Evolutionary conservation across 2,329 filamentous ascomycete genomes (phyloP), one percentile per base, ranked within the genome.

Genomic region (Venturia oleaginea): DNA sequence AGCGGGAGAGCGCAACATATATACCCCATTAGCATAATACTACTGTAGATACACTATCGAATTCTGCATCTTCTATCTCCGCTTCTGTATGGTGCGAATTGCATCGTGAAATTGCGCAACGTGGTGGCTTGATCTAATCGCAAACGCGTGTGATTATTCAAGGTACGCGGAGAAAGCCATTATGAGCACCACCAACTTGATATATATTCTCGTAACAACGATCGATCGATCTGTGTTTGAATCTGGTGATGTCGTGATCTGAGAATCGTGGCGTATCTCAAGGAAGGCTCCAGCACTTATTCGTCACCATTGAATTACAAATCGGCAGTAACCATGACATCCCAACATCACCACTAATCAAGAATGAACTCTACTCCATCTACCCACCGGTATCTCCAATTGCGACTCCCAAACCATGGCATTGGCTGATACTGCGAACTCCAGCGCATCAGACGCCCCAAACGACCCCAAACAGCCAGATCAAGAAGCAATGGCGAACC

Each of bases 231-330:
- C 10, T n/a, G n/a, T n/a, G 22, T 27, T 51, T n/a, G 17, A 22
- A 27, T 22, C n/a, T 4, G 19, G 19, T 22, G 42, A 11, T 51
- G 15, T 51, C 46, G 46, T 51, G 46, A 51, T 15, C 46, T 51
- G 10, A 27, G 22, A 51, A 51, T 27, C 22, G 22, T 51, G 46
- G 46, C 46, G 46, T 51, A 27, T 22, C 22, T 40, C 38, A 40
- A 40, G 46, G 46, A 51, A 51, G 46, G 43, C 43, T 48, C 22
- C 22, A 24, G n/a, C 43, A 40, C n/a, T 48, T 27, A 8, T 51
- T 51, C 46, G 46, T 51, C 46, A 51, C 46, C 24, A 51, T 27
- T 51, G 43, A 51, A 27, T 51, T 51, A 51, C 46, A 51, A 51
- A 51, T 51, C 46, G 22, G 22, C 46, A 10, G 22, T 13, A 51